Conservation (phyloP, 306 rosid genomes). For the Cucurbita ficifolia region DNA sequence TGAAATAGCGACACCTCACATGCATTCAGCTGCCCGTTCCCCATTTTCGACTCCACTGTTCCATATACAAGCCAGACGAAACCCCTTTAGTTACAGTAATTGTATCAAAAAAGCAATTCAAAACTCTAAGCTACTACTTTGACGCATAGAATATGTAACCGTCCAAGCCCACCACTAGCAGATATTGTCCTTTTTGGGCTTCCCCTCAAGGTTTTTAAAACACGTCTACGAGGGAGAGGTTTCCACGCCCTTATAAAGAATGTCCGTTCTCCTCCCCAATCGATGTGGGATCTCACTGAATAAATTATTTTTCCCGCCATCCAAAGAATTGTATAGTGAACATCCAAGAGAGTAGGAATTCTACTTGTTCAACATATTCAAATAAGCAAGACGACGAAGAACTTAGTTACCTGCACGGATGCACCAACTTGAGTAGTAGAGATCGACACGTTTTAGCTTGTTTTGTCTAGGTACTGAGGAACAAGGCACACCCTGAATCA, state of each 20-base stretch:
- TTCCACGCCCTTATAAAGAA: too few species aligned
- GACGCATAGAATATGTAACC: too few species aligned
- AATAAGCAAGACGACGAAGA: background rate
- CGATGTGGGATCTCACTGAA: background rate
- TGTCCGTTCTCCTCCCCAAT: too few species aligned
- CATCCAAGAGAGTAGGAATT: background rate
- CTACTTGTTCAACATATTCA: background rate
- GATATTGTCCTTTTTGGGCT: too few species aligned
- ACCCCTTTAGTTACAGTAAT: background rate
- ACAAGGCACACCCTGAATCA: slow-evolving; percentile 36
- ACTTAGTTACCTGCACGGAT: slow-evolving; percentile 38
- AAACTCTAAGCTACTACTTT: background rate
- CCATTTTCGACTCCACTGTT: slow-evolving; percentile 71
- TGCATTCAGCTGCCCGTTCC: slow-evolving; percentile 46
- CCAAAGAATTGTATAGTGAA: background rate
- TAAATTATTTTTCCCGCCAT: background rate
- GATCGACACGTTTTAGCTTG: slow-evolving; percentile 46
- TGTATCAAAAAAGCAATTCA: background rate
- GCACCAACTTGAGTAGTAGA: slow-evolving; percentile 58
- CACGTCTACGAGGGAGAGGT: too few species aligned
- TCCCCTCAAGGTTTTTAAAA: too few species aligned
- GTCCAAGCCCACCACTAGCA: too few species aligned
- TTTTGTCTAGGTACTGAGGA: slow-evolving; percentile 34
- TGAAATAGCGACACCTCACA: slow-evolving; percentile 84
- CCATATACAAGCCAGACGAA: slow-evolving; percentile 7